Evolutionary conservation across 139 green algal genomes (phyloP), one percentile per base, ranked within the genome.

Genomic region (Penium margaritaceum): DNA sequence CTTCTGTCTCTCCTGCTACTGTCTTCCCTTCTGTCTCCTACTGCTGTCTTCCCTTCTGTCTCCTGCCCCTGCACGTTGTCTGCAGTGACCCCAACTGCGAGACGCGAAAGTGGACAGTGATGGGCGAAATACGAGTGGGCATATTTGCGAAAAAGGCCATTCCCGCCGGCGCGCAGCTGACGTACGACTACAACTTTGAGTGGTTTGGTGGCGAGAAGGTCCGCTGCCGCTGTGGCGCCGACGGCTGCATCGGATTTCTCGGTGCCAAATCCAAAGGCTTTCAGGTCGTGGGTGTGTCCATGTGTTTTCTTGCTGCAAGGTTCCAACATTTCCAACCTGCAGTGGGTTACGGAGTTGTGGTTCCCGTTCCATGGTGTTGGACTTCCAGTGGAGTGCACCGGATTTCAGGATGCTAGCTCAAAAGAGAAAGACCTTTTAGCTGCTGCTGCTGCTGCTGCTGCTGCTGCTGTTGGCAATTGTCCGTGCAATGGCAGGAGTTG

Each of bases 71-170:
- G n/a, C n/a, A n/a, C n/a, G n/a, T n/a, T n/a, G n/a, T n/a, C 39
- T 68, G 27, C 58, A 75, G 74, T 82, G 85, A 93, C 17, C 94
- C 94, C 32, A 99, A 98, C 87, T 98, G 93, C 72, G 93, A 96
- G 84, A 97, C 93, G 12, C 91, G 96, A 74, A 99, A 99, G 87
- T 99, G 94, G 93, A 77, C 93, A 64, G 92, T 96, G 63, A 27
- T 72, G 21, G 94, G 94, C 30, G 94, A 99, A 87, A 85, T 99
- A 67, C 85, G 90, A 43, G 96, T 97, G 72, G 94, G 94, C 36
- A 83, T 99, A 36, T 99, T 97, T 71, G 75, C 78, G 2, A 36
- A 77, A 29, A 57, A 68, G 36, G 85, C 90, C 84, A 86, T 97
- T 5, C 34, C 67, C 0, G 69, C 78, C 2, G 88, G 89, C 33